These are phyloP conservation scores for Tinospora cordifolia DNA, from an alignment of 164 flowering plant genomes.

Conservation along the genomic window DNA sequence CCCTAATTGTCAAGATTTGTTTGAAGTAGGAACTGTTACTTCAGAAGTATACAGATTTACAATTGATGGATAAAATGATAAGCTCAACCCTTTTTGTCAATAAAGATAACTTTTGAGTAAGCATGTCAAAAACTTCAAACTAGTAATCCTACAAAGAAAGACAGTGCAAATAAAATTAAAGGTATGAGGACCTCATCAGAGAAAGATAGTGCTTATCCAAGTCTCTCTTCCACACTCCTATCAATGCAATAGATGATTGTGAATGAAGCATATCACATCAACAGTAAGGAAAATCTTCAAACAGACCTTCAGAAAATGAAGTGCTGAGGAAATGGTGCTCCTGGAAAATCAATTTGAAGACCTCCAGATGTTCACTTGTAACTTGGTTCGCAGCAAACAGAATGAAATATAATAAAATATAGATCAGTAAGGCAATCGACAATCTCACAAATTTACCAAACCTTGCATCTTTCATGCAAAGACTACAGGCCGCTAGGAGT, in stretches of 20 bases:
- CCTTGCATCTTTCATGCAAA: background rate
- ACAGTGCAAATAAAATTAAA: background rate
- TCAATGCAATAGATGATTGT: background rate
- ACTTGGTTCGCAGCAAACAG: background rate
- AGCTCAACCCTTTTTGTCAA: background rate
- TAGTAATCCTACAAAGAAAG: background rate
- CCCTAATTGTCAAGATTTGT: no score
- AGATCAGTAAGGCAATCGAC: background rate
- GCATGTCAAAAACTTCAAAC: background rate
- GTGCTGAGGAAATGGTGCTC: background rate
- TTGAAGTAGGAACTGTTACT: background rate
- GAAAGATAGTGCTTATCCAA: background rate
- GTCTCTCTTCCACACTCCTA: background rate
- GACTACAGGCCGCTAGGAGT: background rate
- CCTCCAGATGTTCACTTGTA: background rate
- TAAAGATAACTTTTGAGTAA: background rate
- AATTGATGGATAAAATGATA: background rate
- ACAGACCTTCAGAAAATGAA: background rate
- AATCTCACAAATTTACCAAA: background rate
- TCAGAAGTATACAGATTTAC: background rate
- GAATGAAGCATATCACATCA: background rate
- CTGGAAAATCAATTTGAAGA: background rate
- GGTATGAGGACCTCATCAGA: background rate
- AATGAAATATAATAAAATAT: background rate
- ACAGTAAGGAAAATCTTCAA: background rate